Conservation (phyloP, 177 flowering plant genomes). For the Vitis hybrid region DNA sequence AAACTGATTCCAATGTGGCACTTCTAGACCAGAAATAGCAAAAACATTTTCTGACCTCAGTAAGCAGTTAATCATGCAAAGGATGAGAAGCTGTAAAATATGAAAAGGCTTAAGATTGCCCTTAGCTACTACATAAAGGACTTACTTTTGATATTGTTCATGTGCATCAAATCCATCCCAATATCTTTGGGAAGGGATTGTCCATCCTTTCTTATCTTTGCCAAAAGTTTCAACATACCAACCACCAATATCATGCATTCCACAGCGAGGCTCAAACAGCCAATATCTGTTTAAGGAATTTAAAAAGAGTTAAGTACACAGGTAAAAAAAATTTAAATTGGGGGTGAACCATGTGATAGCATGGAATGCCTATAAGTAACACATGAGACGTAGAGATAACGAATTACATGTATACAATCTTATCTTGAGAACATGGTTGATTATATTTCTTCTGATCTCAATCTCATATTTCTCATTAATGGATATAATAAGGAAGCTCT, state of each 20-base stretch:
- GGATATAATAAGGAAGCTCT: no score
- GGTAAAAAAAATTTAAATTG: neutral
- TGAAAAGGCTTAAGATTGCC: neutral
- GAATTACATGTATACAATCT: neutral
- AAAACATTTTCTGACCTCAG: neutral
- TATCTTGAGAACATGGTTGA: neutral
- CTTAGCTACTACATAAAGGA: neutral
- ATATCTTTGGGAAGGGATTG: constrained; percentile 59
- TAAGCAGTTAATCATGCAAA: neutral
- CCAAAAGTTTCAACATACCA: constrained; percentile 97
- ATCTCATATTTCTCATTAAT: no score
- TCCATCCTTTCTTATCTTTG: constrained; percentile 67
- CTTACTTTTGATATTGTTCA: constrained; percentile 59
- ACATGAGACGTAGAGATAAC: neutral
- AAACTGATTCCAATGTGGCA: neutral
- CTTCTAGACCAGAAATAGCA: neutral
- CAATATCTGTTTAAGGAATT: constrained; percentile 63
- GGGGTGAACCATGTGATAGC: neutral
- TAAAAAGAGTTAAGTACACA: neutral
- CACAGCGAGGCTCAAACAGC: constrained; percentile 96
- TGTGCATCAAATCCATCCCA: constrained; percentile 66
- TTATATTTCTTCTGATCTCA: neutral
- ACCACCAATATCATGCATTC: constrained; percentile 90
- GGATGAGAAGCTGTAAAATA: neutral
- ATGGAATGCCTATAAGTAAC: neutral